A percentile compares a stretch with the other conserved stretches of the same genome.
phyloP scores from a whole-genome alignment of 2,329 filamentous ascomycete genomes.

The Coniochaeta sp. region DNA sequence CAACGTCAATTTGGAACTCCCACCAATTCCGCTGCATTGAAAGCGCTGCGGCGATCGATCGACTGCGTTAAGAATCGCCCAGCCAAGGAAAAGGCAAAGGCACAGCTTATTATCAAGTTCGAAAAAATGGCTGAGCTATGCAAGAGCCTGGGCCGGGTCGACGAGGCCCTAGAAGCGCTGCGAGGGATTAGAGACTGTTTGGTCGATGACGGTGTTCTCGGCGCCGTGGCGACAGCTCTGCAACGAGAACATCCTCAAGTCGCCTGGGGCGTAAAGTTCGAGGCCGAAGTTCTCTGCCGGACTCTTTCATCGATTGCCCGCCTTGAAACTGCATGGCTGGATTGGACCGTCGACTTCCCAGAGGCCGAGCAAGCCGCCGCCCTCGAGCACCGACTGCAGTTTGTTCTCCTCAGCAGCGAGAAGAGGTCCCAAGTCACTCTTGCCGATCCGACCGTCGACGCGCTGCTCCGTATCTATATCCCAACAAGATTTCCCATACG shows the following conservation, averaged over 20 bases:
- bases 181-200: slow-evolving; percentile 54
- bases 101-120: slow-evolving; percentile 55
- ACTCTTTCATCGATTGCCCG: slow-evolving; percentile 54
- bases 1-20: slow-evolving; percentile 33
- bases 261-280: slow-evolving; percentile 46
- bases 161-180: slow-evolving; percentile 52
- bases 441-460: slow-evolving; percentile 36
- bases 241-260: slow-evolving; percentile 38
- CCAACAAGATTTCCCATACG: slow-evolving; percentile 43
- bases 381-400: slow-evolving; percentile 52
- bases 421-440: slow-evolving; percentile 28
- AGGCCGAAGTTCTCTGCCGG: slow-evolving; percentile 47
- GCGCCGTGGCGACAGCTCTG: slow-evolving; percentile 43
- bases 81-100: slow-evolving; percentile 47
- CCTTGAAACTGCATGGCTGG: slow-evolving; percentile 46
- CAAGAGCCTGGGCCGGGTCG: slow-evolving; percentile 41
- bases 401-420: slow-evolving; percentile 30
- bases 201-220: slow-evolving; percentile 49
- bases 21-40: slow-evolving; percentile 38
- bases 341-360: slow-evolving; percentile 47
- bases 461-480: slow-evolving; percentile 42
- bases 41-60: slow-evolving; percentile 56
- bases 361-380: slow-evolving; percentile 48
- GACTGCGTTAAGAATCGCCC: slow-evolving; percentile 51
- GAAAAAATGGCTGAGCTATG: slow-evolving; percentile 59